Percentiles rank a stretch among this genome's conserved stretches.
Conservation (phyloP, 2,329 filamentous ascomycete species). For the Xylaria sp. region DNA sequence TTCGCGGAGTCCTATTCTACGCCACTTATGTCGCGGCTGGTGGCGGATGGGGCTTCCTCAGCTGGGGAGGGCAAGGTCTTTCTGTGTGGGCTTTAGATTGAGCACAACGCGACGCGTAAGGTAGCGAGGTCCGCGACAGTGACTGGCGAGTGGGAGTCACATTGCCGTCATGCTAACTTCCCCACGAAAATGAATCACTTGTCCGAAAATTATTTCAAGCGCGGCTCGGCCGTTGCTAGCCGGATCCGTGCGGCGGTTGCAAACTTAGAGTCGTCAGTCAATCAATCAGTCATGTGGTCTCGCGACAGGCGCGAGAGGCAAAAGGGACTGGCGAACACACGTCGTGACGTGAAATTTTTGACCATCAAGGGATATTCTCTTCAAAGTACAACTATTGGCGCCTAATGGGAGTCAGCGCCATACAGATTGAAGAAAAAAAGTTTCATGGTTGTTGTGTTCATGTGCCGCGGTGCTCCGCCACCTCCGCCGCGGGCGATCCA, state of each 20-base stretch:
- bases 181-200: neutral
- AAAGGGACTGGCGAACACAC: neutral
- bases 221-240: constrained; percentile 24
- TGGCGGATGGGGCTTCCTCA: constrained; percentile 5
- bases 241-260: constrained; percentile 3
- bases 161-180: neutral
- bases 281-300: constrained; percentile 10
- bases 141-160: constrained; percentile 11
- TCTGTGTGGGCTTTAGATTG: neutral
- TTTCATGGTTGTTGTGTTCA: constrained; percentile 8
- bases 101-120: constrained; percentile 5
- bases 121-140: constrained; percentile 13
- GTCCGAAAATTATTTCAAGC: neutral
- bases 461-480: constrained; percentile 25
- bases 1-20: neutral
- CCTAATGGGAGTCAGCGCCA: neutral
- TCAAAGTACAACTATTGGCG: constrained; percentile 8
- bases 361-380: neutral
- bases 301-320: constrained; percentile 14
- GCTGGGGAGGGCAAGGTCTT: constrained; percentile 10
- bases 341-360: constrained; percentile 13
- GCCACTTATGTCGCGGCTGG: neutral
- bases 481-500: constrained; percentile 28
- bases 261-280: constrained; percentile 1
- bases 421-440: neutral